Percentiles rank a stretch among this genome's conserved stretches.
Conservation (phyloP, 1,284 basidiomycete genomes). For the Peniophora sp. region DNA sequence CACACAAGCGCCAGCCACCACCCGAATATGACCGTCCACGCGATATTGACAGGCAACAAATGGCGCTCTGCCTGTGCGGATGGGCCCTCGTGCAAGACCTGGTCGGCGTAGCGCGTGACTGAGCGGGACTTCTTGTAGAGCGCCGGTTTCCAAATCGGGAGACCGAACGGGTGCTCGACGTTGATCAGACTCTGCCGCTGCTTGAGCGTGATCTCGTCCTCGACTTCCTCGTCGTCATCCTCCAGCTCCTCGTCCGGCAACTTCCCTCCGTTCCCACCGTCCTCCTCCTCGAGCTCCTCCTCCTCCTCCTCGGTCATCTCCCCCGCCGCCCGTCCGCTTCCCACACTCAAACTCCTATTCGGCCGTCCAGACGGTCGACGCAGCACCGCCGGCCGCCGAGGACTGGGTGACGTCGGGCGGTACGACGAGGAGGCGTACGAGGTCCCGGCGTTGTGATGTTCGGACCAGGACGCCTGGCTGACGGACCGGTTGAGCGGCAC, state of each 20-base stretch:
- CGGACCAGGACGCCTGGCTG: slow-evolving; percentile 51
- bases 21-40: slow-evolving; percentile 85
- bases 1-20: slow-evolving; percentile 86
- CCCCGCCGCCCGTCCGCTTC: slow-evolving; percentile 29
- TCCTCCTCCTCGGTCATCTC: slow-evolving; percentile 22
- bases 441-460: slow-evolving; percentile 58
- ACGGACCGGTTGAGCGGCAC: slow-evolving; percentile 36
- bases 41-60: slow-evolving; percentile 85
- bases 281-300: slow-evolving; percentile 14
- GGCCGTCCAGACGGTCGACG: slow-evolving; percentile 26
- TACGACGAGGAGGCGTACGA: slow-evolving; percentile 40
- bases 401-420: slow-evolving; percentile 32
- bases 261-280: slow-evolving; percentile 17
- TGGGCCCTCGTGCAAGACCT: slow-evolving; percentile 86
- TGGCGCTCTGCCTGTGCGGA: slow-evolving; percentile 89
- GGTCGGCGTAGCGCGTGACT: slow-evolving; percentile 93
- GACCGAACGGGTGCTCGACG: slow-evolving; percentile 97
- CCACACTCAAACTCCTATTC: not conserved
- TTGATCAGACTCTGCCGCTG: slow-evolving; percentile 98
- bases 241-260: slow-evolving; percentile 11
- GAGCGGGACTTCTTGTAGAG: slow-evolving; percentile 98
- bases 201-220: slow-evolving; percentile 90
- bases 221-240: slow-evolving; percentile 40
- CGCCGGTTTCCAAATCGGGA: slow-evolving; percentile 99
- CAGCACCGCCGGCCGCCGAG: slow-evolving; percentile 21